Percentiles rank a stretch among this genome's conserved stretches.
Conservation (phyloP, 306 rosid species). For the Quillaja saponaria region DNA sequence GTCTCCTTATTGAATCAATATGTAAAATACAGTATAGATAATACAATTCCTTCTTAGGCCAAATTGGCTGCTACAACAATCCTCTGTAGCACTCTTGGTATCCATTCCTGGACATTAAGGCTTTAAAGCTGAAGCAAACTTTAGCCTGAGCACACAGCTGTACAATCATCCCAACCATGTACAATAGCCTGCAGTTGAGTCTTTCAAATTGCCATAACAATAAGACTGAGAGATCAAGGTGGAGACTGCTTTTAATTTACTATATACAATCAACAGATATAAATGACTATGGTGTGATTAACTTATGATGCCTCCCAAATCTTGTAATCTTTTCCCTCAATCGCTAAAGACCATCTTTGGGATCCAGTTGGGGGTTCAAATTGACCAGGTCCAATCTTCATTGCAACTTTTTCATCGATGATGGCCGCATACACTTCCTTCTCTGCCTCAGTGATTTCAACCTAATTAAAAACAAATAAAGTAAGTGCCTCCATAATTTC, state of each 20-base stretch:
- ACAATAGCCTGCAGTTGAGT: conserved; percentile 16
- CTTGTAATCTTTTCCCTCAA: conserved; percentile 79
- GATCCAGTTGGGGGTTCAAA: conserved; percentile 70
- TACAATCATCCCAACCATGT: conserved; percentile 23
- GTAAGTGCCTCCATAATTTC: conserved; percentile 12
- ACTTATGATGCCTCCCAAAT: conserved; percentile 71
- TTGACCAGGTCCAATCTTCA: conserved; percentile 94
- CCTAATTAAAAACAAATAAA: conserved; percentile 41
- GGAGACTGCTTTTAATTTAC: not conserved
- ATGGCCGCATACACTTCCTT: conserved; percentile 93
- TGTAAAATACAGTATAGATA: not conserved
- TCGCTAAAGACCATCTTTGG: conserved; percentile 54
- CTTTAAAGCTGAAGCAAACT: too few species aligned
- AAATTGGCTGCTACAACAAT: too few species aligned
- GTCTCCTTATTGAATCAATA: not conserved
- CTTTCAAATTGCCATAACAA: conserved; percentile 3
- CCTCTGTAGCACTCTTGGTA: not conserved
- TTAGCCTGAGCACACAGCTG: too few species aligned
- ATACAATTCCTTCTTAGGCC: too few species aligned
- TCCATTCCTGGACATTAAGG: too few species aligned
- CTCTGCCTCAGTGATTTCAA: conserved; percentile 69
- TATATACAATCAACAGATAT: conserved; percentile 24
- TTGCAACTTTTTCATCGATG: conserved; percentile 62
- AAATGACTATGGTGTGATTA: not conserved
- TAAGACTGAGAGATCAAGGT: not conserved